Evolutionary conservation across 2,329 filamentous ascomycete genomes (phyloP).

Genomic region (Trichoderma asperellum): DNA sequence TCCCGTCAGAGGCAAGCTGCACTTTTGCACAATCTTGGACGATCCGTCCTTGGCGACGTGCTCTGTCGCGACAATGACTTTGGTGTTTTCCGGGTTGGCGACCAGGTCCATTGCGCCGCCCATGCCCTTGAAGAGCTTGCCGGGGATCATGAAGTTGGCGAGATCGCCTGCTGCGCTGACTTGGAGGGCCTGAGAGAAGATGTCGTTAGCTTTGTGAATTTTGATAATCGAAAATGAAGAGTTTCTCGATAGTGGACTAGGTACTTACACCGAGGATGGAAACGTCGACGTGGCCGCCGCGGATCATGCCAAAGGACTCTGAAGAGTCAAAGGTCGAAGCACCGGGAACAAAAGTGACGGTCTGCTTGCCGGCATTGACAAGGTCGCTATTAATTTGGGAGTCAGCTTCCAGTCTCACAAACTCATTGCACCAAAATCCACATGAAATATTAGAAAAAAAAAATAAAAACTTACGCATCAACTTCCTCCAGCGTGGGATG

Average conservation of each 20-base stretch:
- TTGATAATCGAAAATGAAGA: background rate
- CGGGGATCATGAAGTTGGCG: conserved; percentile 89
- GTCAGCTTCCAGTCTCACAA: background rate
- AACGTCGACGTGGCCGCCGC: conserved; percentile 81
- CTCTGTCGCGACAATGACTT: conserved; percentile 72
- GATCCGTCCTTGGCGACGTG: conserved; percentile 71
- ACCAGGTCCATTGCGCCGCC: conserved; percentile 77
- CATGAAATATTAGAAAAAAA: too few species aligned
- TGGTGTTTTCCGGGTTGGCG: conserved; percentile 70
- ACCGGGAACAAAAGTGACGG: conserved; percentile 76
- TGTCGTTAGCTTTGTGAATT: conserved; percentile 19
- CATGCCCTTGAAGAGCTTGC: conserved; percentile 88
- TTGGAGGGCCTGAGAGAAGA: conserved; percentile 64
- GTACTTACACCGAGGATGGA: conserved; percentile 70
- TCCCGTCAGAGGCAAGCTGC: conserved; percentile 67
- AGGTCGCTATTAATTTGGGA: conserved; percentile 56
- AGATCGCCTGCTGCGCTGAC: conserved; percentile 78
- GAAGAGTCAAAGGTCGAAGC: conserved; percentile 77
- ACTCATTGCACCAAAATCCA: too few species aligned
- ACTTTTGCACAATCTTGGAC: conserved; percentile 67
- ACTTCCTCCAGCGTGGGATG: conserved; percentile 74
- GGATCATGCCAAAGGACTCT: conserved; percentile 87
- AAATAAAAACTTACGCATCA: conserved; percentile 55
- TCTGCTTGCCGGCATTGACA: conserved; percentile 88
- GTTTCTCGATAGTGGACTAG: background rate